Base-by-base conservation (phyloP, 352 stramenopile genomes). In the Elongisporangium senticosum region DNA sequence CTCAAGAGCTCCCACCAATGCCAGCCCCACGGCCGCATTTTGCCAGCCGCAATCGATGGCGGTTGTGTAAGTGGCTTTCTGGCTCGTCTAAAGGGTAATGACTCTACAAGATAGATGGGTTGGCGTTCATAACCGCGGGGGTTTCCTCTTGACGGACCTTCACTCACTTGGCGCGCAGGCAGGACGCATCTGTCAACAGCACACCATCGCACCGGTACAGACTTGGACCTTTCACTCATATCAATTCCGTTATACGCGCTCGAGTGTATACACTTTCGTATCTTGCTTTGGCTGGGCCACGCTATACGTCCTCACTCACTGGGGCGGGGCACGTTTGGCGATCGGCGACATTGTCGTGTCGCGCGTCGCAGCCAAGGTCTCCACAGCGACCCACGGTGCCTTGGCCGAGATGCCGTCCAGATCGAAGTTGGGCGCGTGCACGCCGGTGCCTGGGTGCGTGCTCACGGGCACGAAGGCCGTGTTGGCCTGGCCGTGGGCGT, bases 361-460 rank as follows among this genome's bases (percentile, higher is more conserved):
- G 20, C 67, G 67, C 24, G 71, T 58, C 8, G 71, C 68, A 10
- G 66, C 73, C 47, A 86, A 62, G 23, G 62, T 67, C 62, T 89
- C 77, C 53, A 88, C 80, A 21, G 77, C 56, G 52, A 77, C 82
- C 81, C 83, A 90, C 13, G 83, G 83, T 22, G 79, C 80, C 62
- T 83, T 87, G 33, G 78, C 69, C 40, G 76, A 79, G 23, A 77
- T 63, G 50, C 76, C 71, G 39, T 78, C 74, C 50, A 90, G 39
- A 56, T 90, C 77, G 60, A 89, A 84, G 62, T 90, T 90, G 28
- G 80, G 74, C 48, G 80, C 79, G 58, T 69, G 77, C 58, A 88
- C 79, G 8, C 77, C 64, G n/a, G 69, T 74, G 49, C 81, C 79
- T 24, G 75, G 75, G 56, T 85, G 74, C 11, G 75, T 83, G 59